Evolutionary conservation across 129 eudicot genomes (phyloP), one percentile per base, ranked within the genome.

Genomic region (Cynara cardunculus): DNA sequence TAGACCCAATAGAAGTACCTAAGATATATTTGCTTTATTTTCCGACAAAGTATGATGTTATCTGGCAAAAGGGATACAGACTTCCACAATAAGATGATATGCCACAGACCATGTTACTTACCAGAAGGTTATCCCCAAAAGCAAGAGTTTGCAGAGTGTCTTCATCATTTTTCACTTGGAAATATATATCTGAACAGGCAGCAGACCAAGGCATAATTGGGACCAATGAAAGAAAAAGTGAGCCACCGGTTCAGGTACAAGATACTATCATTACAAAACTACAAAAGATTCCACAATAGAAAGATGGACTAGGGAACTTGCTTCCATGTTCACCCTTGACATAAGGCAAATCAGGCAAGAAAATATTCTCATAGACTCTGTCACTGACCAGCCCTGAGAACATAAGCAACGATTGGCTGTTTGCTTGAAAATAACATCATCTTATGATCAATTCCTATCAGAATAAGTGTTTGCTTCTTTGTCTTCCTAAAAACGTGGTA

Each of bases 91-190:
- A 41, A 41, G 53, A 41, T 41, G 53, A 41, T 41, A 41, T 41
- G 53, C 53, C 53, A 41, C 53, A 10, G 53, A 41, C 18, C 53
- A 53, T 75, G 69, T 18, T 78, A 41, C 96, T 79, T 87, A 93
- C 98, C 94, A 93, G 96, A 34, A 86, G 72, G 83, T 83, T 90
- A 86, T 93, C 93, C 34, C 88, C 96, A 65, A 85, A 26, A 49
- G 93, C 84, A 9, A 92, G 89, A 68, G 85, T 75, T 73, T 89
- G 84, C 82, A 90, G 74, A 79, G 90, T 82, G 80, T 93, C 98
- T 82, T 90, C 98, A 72, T 90, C 89, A 68, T 86, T 90, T 83
- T 93, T 93, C 81, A 93, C 96, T 82, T 89, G 98, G 79, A 93
- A 90, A 89, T 93, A 93, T 18, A 93, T 85, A 85, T 87, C 98